These are phyloP conservation scores for Nannizzia gypsea DNA, from an alignment of 2,329 filamentous ascomycete genomes.

Conservation along the genomic window DNA sequence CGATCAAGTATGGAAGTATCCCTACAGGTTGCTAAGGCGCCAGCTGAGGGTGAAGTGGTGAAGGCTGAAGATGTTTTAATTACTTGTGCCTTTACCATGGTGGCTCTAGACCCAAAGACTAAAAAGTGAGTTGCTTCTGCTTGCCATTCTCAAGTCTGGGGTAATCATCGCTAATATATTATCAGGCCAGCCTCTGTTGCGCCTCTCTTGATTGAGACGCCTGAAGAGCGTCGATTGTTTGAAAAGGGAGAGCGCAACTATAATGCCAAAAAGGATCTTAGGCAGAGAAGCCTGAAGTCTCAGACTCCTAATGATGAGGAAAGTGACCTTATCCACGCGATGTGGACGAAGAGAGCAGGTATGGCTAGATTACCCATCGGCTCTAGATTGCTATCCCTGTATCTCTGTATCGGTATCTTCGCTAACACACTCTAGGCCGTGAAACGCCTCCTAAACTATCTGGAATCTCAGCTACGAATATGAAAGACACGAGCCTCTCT, in stretches of 20 bases:
- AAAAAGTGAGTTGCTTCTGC: slow-evolving; percentile 41
- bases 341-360: slow-evolving; percentile 57
- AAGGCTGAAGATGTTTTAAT: slow-evolving; percentile 53
- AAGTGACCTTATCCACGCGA: slow-evolving; percentile 58
- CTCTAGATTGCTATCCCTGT: not conserved
- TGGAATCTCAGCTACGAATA: slow-evolving; percentile 38
- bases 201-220: slow-evolving; percentile 49
- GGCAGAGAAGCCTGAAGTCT: slow-evolving; percentile 49
- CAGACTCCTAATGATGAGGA: slow-evolving; percentile 60
- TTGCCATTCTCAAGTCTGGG: not conserved
- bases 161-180: not conserved
- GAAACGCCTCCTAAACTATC: not conserved
- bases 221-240: slow-evolving; percentile 54
- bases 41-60: slow-evolving; percentile 25
- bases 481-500: slow-evolving; percentile 51
- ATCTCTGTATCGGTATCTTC: not conserved
- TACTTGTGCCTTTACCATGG: slow-evolving; percentile 68
- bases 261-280: slow-evolving; percentile 52
- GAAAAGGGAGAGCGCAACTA: slow-evolving; percentile 54
- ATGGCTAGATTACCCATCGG: slow-evolving; percentile 32
- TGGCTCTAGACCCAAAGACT: slow-evolving; percentile 56
- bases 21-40: slow-evolving; percentile 58
- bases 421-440: not conserved
- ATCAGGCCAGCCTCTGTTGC: slow-evolving; percentile 49
- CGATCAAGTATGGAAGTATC: slow-evolving; percentile 63